phyloP scores from a whole-genome alignment of 768 basidiomycete species.

The Auriculariales sp. region DNA sequence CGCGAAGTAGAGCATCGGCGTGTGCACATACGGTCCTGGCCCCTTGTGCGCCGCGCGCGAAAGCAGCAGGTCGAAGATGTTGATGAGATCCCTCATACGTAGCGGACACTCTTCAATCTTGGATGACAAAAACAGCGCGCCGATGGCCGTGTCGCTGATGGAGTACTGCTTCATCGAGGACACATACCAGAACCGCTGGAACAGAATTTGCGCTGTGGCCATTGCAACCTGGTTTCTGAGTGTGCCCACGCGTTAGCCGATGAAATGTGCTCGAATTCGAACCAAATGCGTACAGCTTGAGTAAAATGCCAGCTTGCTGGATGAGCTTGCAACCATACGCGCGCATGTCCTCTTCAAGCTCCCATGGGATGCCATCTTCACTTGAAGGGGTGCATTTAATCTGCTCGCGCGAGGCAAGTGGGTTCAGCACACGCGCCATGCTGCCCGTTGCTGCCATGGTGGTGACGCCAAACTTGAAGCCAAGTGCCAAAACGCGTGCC shows the following conservation, averaged over 20 bases:
- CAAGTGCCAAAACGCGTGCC: background rate
- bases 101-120: conserved; percentile 88
- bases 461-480: conserved; percentile 2
- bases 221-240: conserved; percentile 92
- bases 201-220: conserved; percentile 89
- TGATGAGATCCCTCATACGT: conserved; percentile 87
- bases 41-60: conserved; percentile 51
- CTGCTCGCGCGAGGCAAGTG: conserved; percentile 70
- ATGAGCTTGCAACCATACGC: conserved; percentile 90
- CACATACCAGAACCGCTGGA: conserved; percentile 94
- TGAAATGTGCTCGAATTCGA: background rate
- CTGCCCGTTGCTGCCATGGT: background rate
- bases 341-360: conserved; percentile 78
- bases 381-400: conserved; percentile 67
- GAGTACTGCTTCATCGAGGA: conserved; percentile 91
- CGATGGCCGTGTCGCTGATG: conserved; percentile 79
- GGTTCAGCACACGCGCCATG: conserved; percentile 50
- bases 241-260: too few relatives aligned
- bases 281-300: conserved; percentile 57
- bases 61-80: conserved; percentile 81
- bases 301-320: conserved; percentile 82
- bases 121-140: conserved; percentile 75
- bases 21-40: conserved; percentile 24
- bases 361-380: conserved; percentile 65
- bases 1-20: conserved; percentile 82